Evolutionary conservation across 2,329 filamentous ascomycete species (phyloP).

Genomic region (Onygenales sp.): DNA sequence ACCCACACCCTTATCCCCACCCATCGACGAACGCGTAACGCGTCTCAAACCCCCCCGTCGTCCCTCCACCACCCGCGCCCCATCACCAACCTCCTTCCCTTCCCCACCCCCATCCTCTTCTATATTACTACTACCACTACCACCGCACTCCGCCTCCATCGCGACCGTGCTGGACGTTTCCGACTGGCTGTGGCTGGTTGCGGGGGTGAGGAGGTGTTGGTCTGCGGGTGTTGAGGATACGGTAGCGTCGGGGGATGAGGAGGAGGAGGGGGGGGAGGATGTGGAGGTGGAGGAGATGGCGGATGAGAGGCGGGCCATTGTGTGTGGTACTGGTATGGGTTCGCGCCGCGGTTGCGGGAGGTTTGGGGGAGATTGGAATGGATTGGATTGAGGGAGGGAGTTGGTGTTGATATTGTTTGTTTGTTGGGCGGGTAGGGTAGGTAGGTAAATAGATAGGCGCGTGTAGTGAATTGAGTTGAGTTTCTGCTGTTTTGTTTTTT

Average conservation of each 20-base stretch:
- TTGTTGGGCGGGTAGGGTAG: too few relatives aligned
- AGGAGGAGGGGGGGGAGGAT: conserved; percentile 10
- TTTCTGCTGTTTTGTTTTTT: too few relatives aligned
- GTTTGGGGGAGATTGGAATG: too few relatives aligned
- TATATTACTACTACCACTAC: conserved; percentile 10
- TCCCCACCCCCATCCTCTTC: conserved; percentile 18
- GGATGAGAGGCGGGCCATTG: conserved; percentile 23
- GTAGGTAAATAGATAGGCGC: too few relatives aligned
- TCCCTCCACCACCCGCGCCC: neutral
- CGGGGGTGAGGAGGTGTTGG: conserved; percentile 33
- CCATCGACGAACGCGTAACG: conserved; percentile 30
- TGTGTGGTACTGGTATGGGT: conserved; percentile 1
- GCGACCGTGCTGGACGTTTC: conserved; percentile 32
- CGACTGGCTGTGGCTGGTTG: conserved; percentile 29
- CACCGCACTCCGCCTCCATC: neutral
- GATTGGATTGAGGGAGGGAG: too few relatives aligned
- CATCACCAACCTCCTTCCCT: too few relatives aligned
- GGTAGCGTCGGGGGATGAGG: conserved; percentile 14
- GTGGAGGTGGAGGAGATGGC: conserved; percentile 23
- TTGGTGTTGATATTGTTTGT: too few relatives aligned
- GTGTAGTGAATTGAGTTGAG: too few relatives aligned
- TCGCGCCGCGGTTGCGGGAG: neutral
- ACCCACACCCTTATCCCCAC: neutral
- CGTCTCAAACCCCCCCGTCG: conserved; percentile 28
- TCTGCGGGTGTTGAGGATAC: conserved; percentile 21